Percentiles rank a stretch among this genome's conserved stretches.
These are phyloP conservation scores for Coffea canephora DNA, from an alignment of 257 asterid species.

Conservation along the genomic window DNA sequence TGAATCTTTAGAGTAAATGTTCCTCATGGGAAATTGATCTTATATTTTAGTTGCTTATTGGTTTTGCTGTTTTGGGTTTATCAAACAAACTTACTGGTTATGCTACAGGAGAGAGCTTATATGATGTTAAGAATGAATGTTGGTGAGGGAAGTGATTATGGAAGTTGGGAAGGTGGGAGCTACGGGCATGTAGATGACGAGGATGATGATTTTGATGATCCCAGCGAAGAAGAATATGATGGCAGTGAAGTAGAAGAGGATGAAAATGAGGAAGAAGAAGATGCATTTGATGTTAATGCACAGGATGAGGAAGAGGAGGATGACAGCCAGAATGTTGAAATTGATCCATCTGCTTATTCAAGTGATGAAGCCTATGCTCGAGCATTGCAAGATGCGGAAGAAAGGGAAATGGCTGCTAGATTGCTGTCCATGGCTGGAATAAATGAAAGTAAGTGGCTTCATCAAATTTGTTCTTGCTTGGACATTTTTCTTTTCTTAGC, in stretches of 20 bases:
- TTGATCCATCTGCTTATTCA: slow-evolving; percentile 85
- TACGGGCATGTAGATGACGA: slow-evolving; percentile 49
- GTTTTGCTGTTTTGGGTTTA: neutral
- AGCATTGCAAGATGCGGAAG: slow-evolving; percentile 93
- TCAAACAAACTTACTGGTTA: slow-evolving; percentile 3
- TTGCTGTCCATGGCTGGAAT: slow-evolving; percentile 83
- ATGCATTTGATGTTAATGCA: slow-evolving; percentile 64
- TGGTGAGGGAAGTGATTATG: slow-evolving; percentile 55
- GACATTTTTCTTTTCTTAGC: neutral
- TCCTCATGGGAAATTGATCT: neutral
- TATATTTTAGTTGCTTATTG: neutral
- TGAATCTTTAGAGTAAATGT: neutral
- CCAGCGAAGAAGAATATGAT: slow-evolving; percentile 67
- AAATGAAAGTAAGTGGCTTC: slow-evolving; percentile 45
- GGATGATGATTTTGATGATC: slow-evolving; percentile 56
- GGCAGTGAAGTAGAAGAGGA: slow-evolving; percentile 56
- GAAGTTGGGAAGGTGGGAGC: slow-evolving; percentile 75
- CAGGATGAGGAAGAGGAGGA: slow-evolving; percentile 51
- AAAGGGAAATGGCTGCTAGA: slow-evolving; percentile 85
- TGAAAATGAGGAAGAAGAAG: slow-evolving; percentile 43
- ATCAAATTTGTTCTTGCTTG: neutral
- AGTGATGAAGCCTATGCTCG: slow-evolving; percentile 97
- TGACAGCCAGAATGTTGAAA: slow-evolving; percentile 48
- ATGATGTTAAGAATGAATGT: slow-evolving; percentile 83
- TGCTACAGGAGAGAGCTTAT: slow-evolving; percentile 83